A percentile compares a stretch with the other conserved stretches of the same genome.
These are phyloP conservation scores for Vicia faba DNA, from an alignment of 306 rosid genomes.

Conservation along the genomic window DNA sequence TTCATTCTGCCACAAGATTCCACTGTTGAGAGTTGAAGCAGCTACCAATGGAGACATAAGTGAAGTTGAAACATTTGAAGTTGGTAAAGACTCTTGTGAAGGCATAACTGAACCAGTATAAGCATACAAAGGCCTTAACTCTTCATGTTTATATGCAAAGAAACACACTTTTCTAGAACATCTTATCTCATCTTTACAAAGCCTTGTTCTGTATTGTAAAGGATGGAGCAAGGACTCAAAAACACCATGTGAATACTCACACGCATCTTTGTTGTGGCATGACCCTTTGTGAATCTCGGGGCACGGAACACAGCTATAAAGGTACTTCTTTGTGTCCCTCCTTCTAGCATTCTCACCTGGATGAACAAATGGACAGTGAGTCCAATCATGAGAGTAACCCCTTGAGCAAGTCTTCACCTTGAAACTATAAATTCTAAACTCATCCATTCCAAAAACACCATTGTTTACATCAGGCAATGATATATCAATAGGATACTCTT, in stretches of 20 bases:
- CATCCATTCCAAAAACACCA: too few species aligned
- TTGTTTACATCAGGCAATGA: too few species aligned
- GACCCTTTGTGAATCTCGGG: constrained; percentile 3
- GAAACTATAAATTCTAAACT: too few species aligned
- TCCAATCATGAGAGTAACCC: too few species aligned
- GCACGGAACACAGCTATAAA: constrained; percentile 3
- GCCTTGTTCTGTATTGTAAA: neutral
- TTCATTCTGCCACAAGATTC: constrained; percentile 82
- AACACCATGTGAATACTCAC: constrained; percentile 14
- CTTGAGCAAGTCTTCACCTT: too few species aligned
- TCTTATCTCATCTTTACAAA: neutral
- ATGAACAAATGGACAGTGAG: too few species aligned
- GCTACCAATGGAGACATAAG: constrained; percentile 74
- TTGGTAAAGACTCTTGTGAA: too few species aligned
- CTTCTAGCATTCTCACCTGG: constrained; percentile 11
- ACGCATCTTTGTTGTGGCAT: neutral
- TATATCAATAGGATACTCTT: too few species aligned
- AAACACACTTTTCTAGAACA: too few species aligned
- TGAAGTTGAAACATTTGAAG: constrained; percentile 74
- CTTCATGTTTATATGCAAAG: too few species aligned
- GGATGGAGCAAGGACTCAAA: constrained; percentile 15
- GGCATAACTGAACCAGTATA: too few species aligned
- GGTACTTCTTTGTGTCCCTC: neutral
- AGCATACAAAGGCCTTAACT: too few species aligned
- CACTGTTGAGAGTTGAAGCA: constrained; percentile 73